Evolutionary conservation across 2,329 filamentous ascomycete genomes (phyloP).

Genomic region (Grosmannia huntii): DNA sequence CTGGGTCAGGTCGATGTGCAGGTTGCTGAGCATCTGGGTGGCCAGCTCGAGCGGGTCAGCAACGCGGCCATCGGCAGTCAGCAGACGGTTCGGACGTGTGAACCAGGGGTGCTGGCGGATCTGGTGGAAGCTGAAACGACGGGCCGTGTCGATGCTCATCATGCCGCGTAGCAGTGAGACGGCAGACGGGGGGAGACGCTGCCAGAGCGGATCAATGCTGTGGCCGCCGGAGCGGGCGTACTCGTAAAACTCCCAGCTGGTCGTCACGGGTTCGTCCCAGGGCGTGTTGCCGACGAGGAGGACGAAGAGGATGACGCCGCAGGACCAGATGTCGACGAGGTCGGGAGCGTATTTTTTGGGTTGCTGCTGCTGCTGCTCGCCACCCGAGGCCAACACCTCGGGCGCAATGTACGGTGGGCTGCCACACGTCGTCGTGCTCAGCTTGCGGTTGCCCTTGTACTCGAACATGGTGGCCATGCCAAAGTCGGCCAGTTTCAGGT

Average conservation of each 20-base stretch:
- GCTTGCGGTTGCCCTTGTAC: constrained; percentile 71
- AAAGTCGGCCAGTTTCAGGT: constrained; percentile 92
- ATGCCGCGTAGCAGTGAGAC: constrained; percentile 82
- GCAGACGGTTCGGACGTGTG: constrained; percentile 65
- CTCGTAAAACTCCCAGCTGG: constrained; percentile 82
- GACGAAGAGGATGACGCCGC: constrained; percentile 94
- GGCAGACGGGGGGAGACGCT: constrained; percentile 58
- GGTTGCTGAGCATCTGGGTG: constrained; percentile 86
- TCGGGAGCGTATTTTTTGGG: constrained; percentile 59
- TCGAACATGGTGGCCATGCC: constrained; percentile 89
- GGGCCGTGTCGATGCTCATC: constrained; percentile 66
- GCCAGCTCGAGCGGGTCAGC: constrained; percentile 72
- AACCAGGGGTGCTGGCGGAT: constrained; percentile 93
- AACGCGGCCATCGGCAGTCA: constrained; percentile 61
- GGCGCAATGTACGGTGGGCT: constrained; percentile 96
- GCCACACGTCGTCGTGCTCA: constrained; percentile 81
- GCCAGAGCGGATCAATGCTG: constrained; percentile 77
- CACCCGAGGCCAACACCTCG: constrained; percentile 56
- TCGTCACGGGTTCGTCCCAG: constrained; percentile 80
- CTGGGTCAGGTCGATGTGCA: constrained; percentile 77
- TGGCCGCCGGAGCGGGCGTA: constrained; percentile 70
- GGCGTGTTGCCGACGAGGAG: constrained; percentile 91
- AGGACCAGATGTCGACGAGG: constrained; percentile 89
- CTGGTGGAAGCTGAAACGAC: constrained; percentile 73
- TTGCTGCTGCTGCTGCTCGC: constrained; percentile 16